A percentile compares a stretch with the other conserved stretches of the same genome.
Evolutionary conservation across 2,329 filamentous ascomycete genomes (phyloP).

Genomic region (Trichoderma citrinoviride): DNA sequence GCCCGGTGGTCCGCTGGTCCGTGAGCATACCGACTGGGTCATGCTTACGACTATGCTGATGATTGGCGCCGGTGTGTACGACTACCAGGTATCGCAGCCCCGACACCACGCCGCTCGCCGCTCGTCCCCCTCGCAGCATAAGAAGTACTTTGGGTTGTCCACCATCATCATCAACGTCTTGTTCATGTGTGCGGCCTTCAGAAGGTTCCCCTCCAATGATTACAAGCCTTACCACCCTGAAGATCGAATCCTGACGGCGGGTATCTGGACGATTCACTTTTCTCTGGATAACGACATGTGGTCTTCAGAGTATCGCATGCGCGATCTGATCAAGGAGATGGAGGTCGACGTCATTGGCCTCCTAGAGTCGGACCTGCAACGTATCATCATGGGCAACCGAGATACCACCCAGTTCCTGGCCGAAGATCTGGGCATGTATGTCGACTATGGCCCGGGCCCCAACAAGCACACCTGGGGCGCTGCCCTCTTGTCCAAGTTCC

Average conservation of each 20-base stretch:
- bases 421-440: conserved; percentile 97
- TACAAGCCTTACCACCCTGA: conserved; percentile 87
- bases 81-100: conserved; percentile 54
- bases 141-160: conserved; percentile 54
- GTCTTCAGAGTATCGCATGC: conserved; percentile 92
- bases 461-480: conserved; percentile 99
- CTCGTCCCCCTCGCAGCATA: conserved; percentile 41
- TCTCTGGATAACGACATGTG: conserved; percentile 98
- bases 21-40: conserved; percentile 94
- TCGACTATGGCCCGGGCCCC: conserved; percentile 92
- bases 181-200: conserved; percentile 76
- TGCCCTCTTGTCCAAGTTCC: conserved; percentile 92
- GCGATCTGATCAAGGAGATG: conserved; percentile 85
- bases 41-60: conserved; percentile 83
- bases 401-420: conserved; percentile 94
- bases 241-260: conserved; percentile 83
- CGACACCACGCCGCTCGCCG: conserved; percentile 36
- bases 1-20: conserved; percentile 85
- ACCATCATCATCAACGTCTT: conserved; percentile 76
- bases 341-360: conserved; percentile 97
- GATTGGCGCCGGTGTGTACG: conserved; percentile 82
- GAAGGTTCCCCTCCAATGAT: conserved; percentile 89
- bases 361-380: conserved; percentile 87
- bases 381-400: conserved; percentile 99
- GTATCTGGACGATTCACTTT: conserved; percentile 99